phyloP scores from a whole-genome alignment of 305 asterid genomes.

The Fraxinus velutina region DNA sequence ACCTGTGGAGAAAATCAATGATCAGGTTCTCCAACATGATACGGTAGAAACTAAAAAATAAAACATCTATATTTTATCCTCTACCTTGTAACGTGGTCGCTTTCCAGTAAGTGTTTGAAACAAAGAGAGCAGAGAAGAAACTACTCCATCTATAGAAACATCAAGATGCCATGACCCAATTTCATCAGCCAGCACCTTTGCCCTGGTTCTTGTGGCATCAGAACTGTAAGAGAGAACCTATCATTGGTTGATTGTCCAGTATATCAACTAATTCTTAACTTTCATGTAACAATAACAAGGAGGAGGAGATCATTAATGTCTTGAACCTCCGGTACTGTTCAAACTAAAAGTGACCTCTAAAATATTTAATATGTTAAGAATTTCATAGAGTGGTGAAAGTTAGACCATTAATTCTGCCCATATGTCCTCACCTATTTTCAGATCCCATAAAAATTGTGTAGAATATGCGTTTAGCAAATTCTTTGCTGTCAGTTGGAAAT shows the following conservation, averaged over 20 bases:
- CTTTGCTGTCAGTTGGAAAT: conserved; percentile 81
- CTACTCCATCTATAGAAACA: conserved; percentile 80
- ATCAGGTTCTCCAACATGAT: conserved; percentile 5
- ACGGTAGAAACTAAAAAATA: neutral
- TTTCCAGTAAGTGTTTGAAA: conserved; percentile 89
- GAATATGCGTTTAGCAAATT: conserved; percentile 81
- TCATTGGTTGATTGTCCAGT: conserved; percentile 19
- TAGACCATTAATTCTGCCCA: neutral
- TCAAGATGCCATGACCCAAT: conserved; percentile 96
- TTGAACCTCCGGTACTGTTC: conserved; percentile 2
- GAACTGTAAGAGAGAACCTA: conserved; percentile 51
- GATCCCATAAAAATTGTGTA: conserved; percentile 93
- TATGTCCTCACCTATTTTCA: conserved; percentile 68
- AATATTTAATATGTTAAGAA: conserved; percentile 1
- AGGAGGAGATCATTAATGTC: neutral
- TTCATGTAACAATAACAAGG: neutral
- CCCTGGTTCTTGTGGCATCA: conserved; percentile 75
- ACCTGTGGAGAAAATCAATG: conserved; percentile 44
- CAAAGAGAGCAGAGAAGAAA: conserved; percentile 71
- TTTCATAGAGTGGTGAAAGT: neutral
- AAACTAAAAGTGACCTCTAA: neutral
- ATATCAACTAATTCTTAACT: conserved; percentile 10
- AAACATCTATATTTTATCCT: neutral
- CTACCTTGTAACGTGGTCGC: conserved; percentile 61
- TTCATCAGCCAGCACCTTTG: conserved; percentile 85